phyloP scores from a whole-genome alignment of 257 asterid genomes.

The Forsythia suspensa region DNA sequence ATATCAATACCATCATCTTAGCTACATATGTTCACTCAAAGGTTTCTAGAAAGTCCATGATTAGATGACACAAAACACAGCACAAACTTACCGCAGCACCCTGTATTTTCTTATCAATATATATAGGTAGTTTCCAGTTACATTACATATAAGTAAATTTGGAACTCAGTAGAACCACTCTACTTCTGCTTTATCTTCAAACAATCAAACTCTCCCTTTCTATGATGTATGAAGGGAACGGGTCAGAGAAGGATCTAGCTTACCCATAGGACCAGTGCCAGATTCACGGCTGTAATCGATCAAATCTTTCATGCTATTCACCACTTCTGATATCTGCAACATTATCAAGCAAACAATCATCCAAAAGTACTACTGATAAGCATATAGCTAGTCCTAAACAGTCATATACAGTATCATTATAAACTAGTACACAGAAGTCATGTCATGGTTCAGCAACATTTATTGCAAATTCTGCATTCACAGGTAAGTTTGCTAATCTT shows the following conservation, averaged over 20 bases:
- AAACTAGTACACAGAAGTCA: not conserved
- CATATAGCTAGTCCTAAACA: not conserved
- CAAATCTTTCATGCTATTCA: constrained; percentile 99
- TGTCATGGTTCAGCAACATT: not conserved
- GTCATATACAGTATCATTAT: not conserved
- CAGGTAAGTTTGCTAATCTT: not conserved
- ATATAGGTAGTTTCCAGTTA: not conserved
- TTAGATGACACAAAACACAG: not conserved
- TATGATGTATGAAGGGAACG: not conserved
- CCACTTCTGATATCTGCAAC: constrained; percentile 98
- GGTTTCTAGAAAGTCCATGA: not conserved
- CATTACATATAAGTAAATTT: not conserved
- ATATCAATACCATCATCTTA: not conserved
- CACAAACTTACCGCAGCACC: not conserved
- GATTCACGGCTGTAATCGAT: constrained; percentile 92
- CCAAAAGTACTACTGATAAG: constrained; percentile 1
- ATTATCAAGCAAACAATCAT: constrained; percentile 13
- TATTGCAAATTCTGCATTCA: too few species aligned
- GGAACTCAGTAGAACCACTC: not conserved
- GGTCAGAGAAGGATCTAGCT: constrained; percentile 25
- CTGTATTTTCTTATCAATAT: not conserved
- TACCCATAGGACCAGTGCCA: constrained; percentile 97
- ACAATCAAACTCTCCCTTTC: not conserved
- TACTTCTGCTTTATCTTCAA: not conserved
- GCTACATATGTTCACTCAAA: not conserved